These are phyloP conservation scores for Eucalyptus regnans DNA, from an alignment of 345 rosid species.

Conservation along the genomic window DNA sequence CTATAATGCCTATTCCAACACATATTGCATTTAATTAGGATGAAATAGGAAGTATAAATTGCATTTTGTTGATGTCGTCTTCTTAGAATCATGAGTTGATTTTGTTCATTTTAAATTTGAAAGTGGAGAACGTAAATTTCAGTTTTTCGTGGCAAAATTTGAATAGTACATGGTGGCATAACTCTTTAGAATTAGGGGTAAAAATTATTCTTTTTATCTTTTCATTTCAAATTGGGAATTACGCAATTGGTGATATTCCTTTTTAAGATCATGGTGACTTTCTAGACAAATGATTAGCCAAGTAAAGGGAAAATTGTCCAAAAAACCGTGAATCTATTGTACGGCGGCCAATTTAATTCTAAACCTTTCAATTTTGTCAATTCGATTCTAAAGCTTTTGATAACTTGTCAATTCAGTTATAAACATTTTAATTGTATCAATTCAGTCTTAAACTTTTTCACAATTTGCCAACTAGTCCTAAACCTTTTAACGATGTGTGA, in stretches of 20 bases:
- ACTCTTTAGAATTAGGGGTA: background rate
- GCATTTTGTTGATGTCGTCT: background rate
- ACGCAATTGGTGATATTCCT: background rate
- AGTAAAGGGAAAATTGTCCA: background rate
- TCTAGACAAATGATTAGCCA: background rate
- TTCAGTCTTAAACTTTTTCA: fast-evolving
- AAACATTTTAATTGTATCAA: no score
- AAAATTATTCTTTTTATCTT: background rate
- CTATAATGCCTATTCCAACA: background rate
- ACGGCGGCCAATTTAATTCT: fast-evolving
- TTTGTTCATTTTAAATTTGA: background rate
- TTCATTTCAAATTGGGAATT: background rate
- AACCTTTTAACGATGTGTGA: no score
- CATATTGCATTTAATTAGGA: background rate
- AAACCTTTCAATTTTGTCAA: fast-evolving
- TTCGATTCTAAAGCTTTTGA: fast-evolving
- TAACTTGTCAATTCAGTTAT: fast-evolving
- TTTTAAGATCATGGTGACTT: background rate
- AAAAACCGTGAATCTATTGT: background rate
- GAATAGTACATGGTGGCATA: background rate
- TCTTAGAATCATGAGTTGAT: background rate
- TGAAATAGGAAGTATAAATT: background rate
- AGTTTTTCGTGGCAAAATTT: background rate
- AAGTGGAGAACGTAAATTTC: background rate
- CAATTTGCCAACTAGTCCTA: background rate